A percentile compares a stretch with the other conserved stretches of the same genome.
These are phyloP conservation scores for Phialemoniopsis sp. DNA, from an alignment of 2,329 filamentous ascomycete genomes.

Conservation along the genomic window DNA sequence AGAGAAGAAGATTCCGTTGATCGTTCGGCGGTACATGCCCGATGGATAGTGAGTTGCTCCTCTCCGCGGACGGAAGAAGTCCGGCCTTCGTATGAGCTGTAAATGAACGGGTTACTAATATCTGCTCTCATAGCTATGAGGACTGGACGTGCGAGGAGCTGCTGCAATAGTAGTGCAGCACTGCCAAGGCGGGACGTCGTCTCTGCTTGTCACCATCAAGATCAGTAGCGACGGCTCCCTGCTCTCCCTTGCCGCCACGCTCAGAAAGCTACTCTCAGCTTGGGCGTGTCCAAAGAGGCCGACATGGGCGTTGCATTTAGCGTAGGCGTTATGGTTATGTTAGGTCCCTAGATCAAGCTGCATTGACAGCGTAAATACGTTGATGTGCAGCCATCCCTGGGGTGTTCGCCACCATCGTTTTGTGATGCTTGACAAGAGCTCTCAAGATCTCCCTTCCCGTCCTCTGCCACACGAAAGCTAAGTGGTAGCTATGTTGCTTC, in stretches of 20 bases:
- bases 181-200: not conserved
- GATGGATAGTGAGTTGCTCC: constrained; percentile 76
- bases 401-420: no score
- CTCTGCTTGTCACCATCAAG: not conserved
- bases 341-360: not conserved
- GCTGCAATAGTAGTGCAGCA: constrained; percentile 44
- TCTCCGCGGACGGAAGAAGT: constrained; percentile 3
- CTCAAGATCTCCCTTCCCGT: no score
- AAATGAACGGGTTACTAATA: no score
- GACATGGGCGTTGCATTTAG: constrained; percentile 10
- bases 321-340: constrained; percentile 13
- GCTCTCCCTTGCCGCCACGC: no score
- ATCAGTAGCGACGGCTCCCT: no score
- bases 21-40: constrained; percentile 90
- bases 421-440: no score
- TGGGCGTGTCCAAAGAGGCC: not conserved
- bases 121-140: constrained; percentile 67
- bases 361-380: no score
- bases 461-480: no score
- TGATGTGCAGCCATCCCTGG: no score
- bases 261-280: no score
- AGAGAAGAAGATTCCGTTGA: constrained; percentile 97
- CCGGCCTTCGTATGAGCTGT: not conserved
- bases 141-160: constrained; percentile 99
- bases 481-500: no score